Percentiles rank a stretch among this genome's conserved stretches.
These are phyloP conservation scores for Tilletia indica DNA, from an alignment of 1,284 basidiomycete species.

Conservation along the genomic window DNA sequence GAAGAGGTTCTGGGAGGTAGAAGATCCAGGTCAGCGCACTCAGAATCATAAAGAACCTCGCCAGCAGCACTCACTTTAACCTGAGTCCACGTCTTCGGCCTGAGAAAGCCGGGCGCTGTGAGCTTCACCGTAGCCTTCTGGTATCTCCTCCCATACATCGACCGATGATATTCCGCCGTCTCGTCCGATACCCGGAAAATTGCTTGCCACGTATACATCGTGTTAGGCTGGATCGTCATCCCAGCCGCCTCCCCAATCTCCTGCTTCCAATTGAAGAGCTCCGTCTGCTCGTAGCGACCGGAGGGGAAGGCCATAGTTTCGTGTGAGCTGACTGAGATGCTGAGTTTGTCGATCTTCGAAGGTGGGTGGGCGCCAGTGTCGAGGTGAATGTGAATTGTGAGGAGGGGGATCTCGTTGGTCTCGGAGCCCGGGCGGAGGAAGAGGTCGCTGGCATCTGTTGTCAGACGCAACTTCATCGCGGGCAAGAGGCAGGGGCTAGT, in stretches of 20 bases:
- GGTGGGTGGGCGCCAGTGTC: background rate
- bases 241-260: background rate
- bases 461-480: background rate
- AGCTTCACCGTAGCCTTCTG: constrained; percentile 3
- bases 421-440: constrained; percentile 8
- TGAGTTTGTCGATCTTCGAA: constrained; percentile 1
- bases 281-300: constrained; percentile 5
- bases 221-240: background rate
- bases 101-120: background rate
- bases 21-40: no score
- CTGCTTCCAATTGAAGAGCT: constrained; percentile 2
- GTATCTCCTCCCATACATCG: constrained; percentile 9
- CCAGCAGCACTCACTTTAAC: background rate
- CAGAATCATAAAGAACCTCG: background rate
- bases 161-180: constrained; percentile 12
- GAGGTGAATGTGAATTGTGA: constrained; percentile 2
- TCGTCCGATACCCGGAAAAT: background rate
- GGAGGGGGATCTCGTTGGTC: background rate
- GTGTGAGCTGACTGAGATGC: background rate
- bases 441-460: background rate
- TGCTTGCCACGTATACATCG: background rate
- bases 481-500: no score
- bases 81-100: background rate
- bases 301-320: constrained; percentile 16
- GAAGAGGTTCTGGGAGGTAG: constrained; percentile 3